These are phyloP conservation scores for Mycena pura DNA, from an alignment of 768 basidiomycete species.

Conservation along the genomic window DNA sequence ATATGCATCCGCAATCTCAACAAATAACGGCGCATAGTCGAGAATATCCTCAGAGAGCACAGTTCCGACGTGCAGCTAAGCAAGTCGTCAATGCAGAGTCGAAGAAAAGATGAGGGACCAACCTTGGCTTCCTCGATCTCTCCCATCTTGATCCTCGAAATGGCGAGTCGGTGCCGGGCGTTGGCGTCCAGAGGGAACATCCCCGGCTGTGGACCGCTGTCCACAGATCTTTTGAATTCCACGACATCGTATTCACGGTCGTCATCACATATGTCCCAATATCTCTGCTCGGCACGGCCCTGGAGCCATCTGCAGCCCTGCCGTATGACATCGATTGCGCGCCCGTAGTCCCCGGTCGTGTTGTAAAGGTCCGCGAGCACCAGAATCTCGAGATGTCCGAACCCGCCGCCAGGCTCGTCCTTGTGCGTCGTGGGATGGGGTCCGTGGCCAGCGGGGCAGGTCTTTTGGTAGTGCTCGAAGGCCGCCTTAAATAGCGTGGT, in stretches of 20 bases:
- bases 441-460: conserved; percentile 53
- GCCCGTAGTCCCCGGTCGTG: conserved; percentile 67
- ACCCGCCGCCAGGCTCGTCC: conserved; percentile 55
- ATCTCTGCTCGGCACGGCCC: conserved; percentile 71
- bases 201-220: conserved; percentile 61
- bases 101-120: not conserved
- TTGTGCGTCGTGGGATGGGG: conserved; percentile 35
- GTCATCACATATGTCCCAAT: conserved; percentile 86
- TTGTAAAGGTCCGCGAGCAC: conserved; percentile 88
- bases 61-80: conserved; percentile 44
- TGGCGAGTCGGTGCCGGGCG: conserved; percentile 81
- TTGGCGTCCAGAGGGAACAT: conserved; percentile 76
- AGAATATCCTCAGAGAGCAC: conserved; percentile 74
- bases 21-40: conserved; percentile 80
- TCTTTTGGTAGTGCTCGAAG: conserved; percentile 68
- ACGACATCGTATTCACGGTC: conserved; percentile 87
- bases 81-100: not conserved
- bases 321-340: conserved; percentile 72
- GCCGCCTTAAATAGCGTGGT: conserved; percentile 75
- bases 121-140: conserved; percentile 83
- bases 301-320: conserved; percentile 90
- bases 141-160: conserved; percentile 83
- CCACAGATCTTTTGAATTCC: conserved; percentile 35
- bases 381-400: conserved; percentile 74
- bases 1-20: conserved; percentile 85